A percentile compares a stretch with the other conserved stretches of the same genome.
Conservation (phyloP, 805 yeast species). For the Lipomyces sp. region DNA sequence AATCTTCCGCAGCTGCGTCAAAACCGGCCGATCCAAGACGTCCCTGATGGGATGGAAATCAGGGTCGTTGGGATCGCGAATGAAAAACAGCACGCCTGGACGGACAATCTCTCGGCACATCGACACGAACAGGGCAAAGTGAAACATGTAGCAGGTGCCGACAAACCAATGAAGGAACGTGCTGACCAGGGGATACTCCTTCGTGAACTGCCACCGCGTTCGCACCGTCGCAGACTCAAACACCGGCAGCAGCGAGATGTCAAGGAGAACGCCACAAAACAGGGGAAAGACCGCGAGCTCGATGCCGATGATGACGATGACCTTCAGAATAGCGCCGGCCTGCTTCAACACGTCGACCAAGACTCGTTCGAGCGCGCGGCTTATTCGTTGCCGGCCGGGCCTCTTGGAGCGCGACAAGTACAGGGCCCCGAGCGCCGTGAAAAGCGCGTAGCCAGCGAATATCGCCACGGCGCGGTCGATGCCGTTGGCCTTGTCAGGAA, state of each 20-base stretch:
- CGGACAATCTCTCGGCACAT: conserved; percentile 77
- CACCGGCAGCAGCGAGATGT: conserved; percentile 63
- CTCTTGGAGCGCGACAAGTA: conserved; percentile 13
- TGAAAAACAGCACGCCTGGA: conserved; percentile 85
- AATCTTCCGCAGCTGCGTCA: conserved; percentile 69
- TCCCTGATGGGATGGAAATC: conserved; percentile 82
- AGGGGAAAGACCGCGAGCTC: conserved; percentile 86
- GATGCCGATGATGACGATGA: conserved; percentile 66
- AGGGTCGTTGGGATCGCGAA: conserved; percentile 93
- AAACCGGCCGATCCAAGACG: conserved; percentile 73
- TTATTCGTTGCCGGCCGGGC: neutral
- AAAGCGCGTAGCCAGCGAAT: conserved; percentile 20
- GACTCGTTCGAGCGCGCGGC: conserved; percentile 15
- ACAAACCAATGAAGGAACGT: conserved; percentile 53
- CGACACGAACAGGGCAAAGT: conserved; percentile 80
- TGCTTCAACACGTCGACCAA: conserved; percentile 27
- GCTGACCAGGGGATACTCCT: conserved; percentile 31
- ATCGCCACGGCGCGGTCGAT: conserved; percentile 23
- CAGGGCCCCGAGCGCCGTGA: conserved; percentile 14
- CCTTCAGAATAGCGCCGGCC: conserved; percentile 58
- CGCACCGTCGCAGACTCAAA: conserved; percentile 32
- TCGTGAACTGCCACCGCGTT: conserved; percentile 11
- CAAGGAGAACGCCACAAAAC: conserved; percentile 76
- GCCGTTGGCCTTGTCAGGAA: conserved; percentile 11
- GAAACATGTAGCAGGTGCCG: conserved; percentile 85